Percentiles rank a stretch among this genome's conserved stretches.
Conservation (phyloP, 768 basidiomycete genomes). For the Filobasidium wieringae region DNA sequence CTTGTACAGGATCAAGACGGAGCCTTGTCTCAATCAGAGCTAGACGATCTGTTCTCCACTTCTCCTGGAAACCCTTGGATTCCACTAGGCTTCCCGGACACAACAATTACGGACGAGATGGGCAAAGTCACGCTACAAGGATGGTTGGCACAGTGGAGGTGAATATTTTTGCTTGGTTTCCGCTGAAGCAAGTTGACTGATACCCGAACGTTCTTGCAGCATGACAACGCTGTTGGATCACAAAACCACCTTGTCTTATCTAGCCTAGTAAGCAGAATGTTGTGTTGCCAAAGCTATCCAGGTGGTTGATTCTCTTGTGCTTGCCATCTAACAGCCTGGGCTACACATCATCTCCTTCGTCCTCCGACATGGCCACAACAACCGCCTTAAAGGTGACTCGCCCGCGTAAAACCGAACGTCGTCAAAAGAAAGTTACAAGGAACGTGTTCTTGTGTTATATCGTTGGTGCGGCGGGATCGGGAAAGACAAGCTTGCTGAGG, state of each 20-base stretch:
- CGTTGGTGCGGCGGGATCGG: conserved; percentile 88
- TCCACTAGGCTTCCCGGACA: conserved; percentile 80
- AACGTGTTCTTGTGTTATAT: conserved; percentile 91
- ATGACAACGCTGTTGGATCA: conserved; percentile 97
- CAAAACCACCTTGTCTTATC: conserved; percentile 78
- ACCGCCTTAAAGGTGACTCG: conserved; percentile 73
- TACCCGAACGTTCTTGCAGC: conserved; percentile 41
- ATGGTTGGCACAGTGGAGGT: conserved; percentile 99
- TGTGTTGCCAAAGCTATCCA: not conserved
- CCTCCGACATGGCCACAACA: conserved; percentile 44
- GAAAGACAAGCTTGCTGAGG: conserved; percentile 77
- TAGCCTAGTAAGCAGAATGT: conserved; percentile 52
- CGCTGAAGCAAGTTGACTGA: not conserved
- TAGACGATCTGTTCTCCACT: conserved; percentile 81
- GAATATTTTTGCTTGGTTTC: conserved; percentile 18
- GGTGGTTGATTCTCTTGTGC: not conserved
- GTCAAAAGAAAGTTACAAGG: conserved; percentile 73
- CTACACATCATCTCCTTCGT: conserved; percentile 48
- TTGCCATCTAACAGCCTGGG: conserved; percentile 52
- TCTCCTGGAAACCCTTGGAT: conserved; percentile 97
- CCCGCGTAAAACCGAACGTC: conserved; percentile 68
- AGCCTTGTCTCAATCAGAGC: conserved; percentile 67
- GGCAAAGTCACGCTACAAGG: conserved; percentile 91
- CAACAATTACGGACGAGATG: conserved; percentile 69
- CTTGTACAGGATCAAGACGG: conserved; percentile 82